Evolutionary conservation across 148 eudicot species (phyloP).

Genomic region (Euryodendron excelsum): DNA sequence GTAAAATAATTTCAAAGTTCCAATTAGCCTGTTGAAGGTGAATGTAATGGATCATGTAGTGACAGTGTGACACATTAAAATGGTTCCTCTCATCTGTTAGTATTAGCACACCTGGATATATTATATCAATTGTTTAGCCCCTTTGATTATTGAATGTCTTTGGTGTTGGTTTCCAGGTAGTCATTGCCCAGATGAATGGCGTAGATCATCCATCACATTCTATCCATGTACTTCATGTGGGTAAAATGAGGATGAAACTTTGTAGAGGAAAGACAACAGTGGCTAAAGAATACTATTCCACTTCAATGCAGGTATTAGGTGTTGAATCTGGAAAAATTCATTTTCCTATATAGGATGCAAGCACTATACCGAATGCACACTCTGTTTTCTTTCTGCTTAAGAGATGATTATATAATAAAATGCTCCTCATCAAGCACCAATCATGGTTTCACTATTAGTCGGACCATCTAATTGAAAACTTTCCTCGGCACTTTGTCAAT

Average conservation of each 20-base stretch:
- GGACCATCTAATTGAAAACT: background rate
- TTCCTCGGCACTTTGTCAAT: background rate
- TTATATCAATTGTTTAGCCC: background rate
- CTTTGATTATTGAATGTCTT: background rate
- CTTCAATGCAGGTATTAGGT: constrained; percentile 77
- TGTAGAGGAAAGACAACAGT: constrained; percentile 74
- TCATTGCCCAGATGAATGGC: constrained; percentile 81
- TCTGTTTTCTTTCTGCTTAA: background rate
- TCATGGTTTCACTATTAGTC: background rate
- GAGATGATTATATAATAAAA: background rate
- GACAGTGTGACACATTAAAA: too few relatives aligned
- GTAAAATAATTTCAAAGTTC: too few relatives aligned
- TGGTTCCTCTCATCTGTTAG: too few relatives aligned
- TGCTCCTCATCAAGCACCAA: background rate
- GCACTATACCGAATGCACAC: background rate
- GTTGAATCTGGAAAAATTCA: background rate
- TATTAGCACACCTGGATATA: background rate
- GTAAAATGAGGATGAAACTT: too few relatives aligned
- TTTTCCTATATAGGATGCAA: too few relatives aligned
- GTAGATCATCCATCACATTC: constrained; percentile 64
- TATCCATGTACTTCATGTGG: constrained; percentile 77
- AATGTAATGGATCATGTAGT: too few relatives aligned
- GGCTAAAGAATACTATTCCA: constrained; percentile 81
- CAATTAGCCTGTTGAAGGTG: too few relatives aligned
- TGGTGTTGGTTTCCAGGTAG: constrained; percentile 49